Conservation (phyloP, 2,329 filamentous ascomycete species). For the Exophiala lecanii-corni region DNA sequence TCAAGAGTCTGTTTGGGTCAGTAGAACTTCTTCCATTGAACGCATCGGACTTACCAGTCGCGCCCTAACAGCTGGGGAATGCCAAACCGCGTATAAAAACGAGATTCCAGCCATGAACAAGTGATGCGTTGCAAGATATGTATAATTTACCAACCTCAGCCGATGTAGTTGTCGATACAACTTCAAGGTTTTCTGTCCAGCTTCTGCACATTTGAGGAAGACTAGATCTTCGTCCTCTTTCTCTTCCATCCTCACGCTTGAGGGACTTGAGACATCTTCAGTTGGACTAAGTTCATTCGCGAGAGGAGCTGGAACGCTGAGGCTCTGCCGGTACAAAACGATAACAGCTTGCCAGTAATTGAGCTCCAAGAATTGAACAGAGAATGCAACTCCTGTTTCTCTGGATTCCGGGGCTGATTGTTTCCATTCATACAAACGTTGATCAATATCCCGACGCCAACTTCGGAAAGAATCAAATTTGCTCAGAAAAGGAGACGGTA, state of each 20-base stretch:
- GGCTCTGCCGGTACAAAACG: conserved; percentile 87
- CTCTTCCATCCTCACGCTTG: conserved; percentile 41
- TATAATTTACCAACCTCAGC: conserved; percentile 88
- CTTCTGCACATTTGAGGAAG: conserved; percentile 91
- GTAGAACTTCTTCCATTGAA: conserved; percentile 1
- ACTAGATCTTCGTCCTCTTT: conserved; percentile 79
- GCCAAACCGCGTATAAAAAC: conserved; percentile 96
- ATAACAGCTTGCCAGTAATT: conserved; percentile 99
- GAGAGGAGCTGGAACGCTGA: conserved; percentile 79
- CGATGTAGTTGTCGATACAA: conserved; percentile 87
- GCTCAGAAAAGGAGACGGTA: conserved; percentile 79
- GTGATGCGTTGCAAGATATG: conserved; percentile 90
- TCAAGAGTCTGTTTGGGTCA: conserved; percentile 62
- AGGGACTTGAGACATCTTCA: conserved; percentile 56
- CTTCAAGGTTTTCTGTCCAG: conserved; percentile 85
- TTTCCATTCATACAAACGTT: conserved; percentile 80
- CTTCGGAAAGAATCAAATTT: conserved; percentile 79
- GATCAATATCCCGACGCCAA: conserved; percentile 85
- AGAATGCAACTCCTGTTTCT: conserved; percentile 84
- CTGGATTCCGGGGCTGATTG: conserved; percentile 69
- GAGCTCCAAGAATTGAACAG: conserved; percentile 81
- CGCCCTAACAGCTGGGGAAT: conserved; percentile 81
- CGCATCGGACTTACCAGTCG: conserved; percentile 62
- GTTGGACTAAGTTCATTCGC: conserved; percentile 67
- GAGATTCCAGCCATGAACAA: conserved; percentile 96